Base-by-base conservation (phyloP, 495 filamentous ascomycete genomes). In the Lichina pygmaea region DNA sequence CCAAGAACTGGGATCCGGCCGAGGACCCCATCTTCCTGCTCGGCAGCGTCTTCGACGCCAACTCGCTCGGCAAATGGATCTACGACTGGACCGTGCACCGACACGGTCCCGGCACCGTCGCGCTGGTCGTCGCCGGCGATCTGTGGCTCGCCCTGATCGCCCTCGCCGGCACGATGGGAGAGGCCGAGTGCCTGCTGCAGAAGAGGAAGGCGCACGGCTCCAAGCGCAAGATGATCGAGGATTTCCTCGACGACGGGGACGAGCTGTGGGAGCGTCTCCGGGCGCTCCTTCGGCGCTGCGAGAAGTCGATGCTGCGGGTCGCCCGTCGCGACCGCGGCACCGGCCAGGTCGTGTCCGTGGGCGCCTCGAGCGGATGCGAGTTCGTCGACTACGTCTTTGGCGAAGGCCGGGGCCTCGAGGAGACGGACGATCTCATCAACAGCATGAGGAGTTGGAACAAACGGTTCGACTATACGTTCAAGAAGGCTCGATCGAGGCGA, bases 1-100 rank as follows among this genome's bases (percentile, higher is more conserved):
- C 84, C 61, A 94, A 95, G 65, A 94, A 99, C 68, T 99, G 89
- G 89, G 91, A 95, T 57, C 86, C 86, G 1, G 75, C 75, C 41
- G 85, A 93, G 60, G 81, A 82, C 52, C 80, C 89, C 33, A 92
- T 97, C 58, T 75, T 93, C 57, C 70, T 97, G 6, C 70, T 95
- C 8, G 89, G 89, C 39, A 91, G 81, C 56, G 89, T 95, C 41
- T 97, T 95, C 56, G 91, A 95, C 55, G 81, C 89, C 59, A 93
- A 93, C 69, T 91, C 82, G 16, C 70, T 97, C 12, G 89, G 89
- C 54, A 93, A 93, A 61, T 97, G 89, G 89, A 86, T 97, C 58
- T 97, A 93, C 64, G 92, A 97, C 68, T 97, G 89, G 89, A 94
- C 89, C 33, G 82, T 94, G 48, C 94, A 82, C 64, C 76, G 79